These are phyloP conservation scores for Fusarium lyarnte DNA, from an alignment of 2,329 filamentous ascomycete genomes.

Conservation along the genomic window DNA sequence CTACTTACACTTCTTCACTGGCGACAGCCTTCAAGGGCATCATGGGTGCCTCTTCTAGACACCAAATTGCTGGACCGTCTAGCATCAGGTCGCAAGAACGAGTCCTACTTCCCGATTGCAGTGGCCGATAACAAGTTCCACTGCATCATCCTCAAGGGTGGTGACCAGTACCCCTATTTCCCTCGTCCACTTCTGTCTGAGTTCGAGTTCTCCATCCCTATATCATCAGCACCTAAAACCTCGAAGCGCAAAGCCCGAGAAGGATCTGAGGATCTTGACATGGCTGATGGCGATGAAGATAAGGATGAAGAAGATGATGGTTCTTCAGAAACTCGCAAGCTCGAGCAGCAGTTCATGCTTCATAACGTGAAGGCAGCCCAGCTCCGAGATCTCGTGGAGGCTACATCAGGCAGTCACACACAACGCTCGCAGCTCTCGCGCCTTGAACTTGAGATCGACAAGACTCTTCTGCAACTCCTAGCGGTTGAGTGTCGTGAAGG, in stretches of 20 bases:
- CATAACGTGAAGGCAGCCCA: constrained; percentile 77
- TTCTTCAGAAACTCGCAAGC: constrained; percentile 63
- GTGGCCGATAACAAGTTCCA: constrained; percentile 93
- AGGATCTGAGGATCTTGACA: constrained; percentile 46
- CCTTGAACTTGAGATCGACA: constrained; percentile 87
- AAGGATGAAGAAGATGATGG: constrained; percentile 48
- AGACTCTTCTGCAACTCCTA: constrained; percentile 87
- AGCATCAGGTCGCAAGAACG: constrained; percentile 83
- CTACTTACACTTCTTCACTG: constrained; percentile 90
- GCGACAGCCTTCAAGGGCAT: constrained; percentile 84
- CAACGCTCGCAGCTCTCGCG: constrained; percentile 75
- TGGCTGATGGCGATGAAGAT: constrained; percentile 48
- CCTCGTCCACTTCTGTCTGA: constrained; percentile 89
- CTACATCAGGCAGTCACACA: constrained; percentile 65
- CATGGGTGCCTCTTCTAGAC: constrained; percentile 92
- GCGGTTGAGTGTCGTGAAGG: constrained; percentile 90
- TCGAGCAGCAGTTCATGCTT: constrained; percentile 86
- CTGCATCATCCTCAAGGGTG: constrained; percentile 98
- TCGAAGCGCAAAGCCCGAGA: constrained; percentile 47
- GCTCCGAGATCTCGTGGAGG: constrained; percentile 76
- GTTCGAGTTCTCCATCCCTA: constrained; percentile 89
- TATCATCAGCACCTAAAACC: constrained; percentile 63
- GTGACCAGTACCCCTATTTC: constrained; percentile 92
- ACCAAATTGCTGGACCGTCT: constrained; percentile 85
- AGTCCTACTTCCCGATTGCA: constrained; percentile 94